phyloP scores from a whole-genome alignment of 176 grass and related monocot genomes.

The Oryza punctata region DNA sequence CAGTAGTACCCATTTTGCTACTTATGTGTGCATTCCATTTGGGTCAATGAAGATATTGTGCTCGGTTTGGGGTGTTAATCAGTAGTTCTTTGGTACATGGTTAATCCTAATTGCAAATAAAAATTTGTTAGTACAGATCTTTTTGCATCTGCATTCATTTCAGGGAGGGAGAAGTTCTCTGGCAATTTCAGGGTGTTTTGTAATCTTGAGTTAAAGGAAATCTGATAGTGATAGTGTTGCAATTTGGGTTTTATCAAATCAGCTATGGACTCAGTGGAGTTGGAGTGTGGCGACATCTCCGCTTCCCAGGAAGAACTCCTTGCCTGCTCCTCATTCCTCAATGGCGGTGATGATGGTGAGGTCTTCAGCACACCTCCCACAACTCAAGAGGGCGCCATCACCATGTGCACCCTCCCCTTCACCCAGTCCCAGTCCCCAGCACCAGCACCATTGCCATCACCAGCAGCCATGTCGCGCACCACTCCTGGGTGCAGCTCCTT shows the following conservation, averaged over 20 bases:
- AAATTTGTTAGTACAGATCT: not conserved
- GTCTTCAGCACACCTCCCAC: not conserved
- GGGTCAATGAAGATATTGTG: not conserved
- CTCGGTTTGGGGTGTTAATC: not conserved
- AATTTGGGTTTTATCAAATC: not conserved
- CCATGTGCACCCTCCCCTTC: not conserved
- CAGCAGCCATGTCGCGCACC: not conserved
- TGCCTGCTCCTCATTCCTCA: not conserved
- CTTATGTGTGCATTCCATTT: not conserved
- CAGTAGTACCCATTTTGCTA: not conserved
- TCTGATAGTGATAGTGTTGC: not conserved
- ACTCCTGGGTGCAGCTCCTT: not conserved
- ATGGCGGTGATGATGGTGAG: not conserved
- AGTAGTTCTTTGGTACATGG: not conserved
- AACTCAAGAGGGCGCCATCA: not conserved
- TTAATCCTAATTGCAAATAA: not conserved
- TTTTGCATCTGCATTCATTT: not conserved
- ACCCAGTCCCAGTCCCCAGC: not conserved
- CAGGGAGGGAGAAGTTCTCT: not conserved
- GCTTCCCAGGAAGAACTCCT: not conserved
- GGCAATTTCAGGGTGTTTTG: not conserved
- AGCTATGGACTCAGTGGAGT: not conserved
- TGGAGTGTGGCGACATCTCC: not conserved
- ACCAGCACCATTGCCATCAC: not conserved
- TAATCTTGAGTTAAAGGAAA: not conserved